Conservation (phyloP, 2,329 filamentous ascomycete species). For the Phaeoacremonium minimum region DNA sequence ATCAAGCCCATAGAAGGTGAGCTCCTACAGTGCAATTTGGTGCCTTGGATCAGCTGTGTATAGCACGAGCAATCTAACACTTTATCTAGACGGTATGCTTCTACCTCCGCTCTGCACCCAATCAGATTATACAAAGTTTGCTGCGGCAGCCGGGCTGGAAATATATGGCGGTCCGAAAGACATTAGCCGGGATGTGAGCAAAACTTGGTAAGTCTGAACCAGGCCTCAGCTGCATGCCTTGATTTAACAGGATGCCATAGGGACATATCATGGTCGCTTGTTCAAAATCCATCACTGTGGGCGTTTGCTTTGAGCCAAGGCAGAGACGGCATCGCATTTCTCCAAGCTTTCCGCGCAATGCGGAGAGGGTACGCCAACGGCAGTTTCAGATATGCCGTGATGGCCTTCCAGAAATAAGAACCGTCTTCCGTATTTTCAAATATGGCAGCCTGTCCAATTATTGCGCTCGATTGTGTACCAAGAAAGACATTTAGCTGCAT, state of each 20-base stretch:
- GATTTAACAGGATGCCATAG: constrained; percentile 26
- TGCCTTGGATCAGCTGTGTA: not conserved
- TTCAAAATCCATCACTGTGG: constrained; percentile 57
- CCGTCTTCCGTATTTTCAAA: too few species aligned
- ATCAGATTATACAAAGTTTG: constrained; percentile 46
- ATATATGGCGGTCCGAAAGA: constrained; percentile 44
- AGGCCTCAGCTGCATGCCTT: too few species aligned
- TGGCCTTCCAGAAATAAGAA: constrained; percentile 45
- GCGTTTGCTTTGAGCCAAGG: constrained; percentile 57
- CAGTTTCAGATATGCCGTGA: constrained; percentile 54
- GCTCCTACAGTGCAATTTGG: too few species aligned
- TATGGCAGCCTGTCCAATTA: too few species aligned
- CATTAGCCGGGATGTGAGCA: constrained; percentile 53
- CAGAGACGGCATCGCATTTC: constrained; percentile 54
- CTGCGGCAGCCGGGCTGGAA: constrained; percentile 41
- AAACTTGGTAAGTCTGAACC: constrained; percentile 49
- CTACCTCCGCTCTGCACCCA: constrained; percentile 52
- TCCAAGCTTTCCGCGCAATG: constrained; percentile 60
- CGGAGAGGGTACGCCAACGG: constrained; percentile 54
- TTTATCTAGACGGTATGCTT: constrained; percentile 55
- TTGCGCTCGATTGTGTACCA: too few species aligned
- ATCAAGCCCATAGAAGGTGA: constrained; percentile 56
- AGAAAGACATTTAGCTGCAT: too few species aligned
- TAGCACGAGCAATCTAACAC: too few species aligned
- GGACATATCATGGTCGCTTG: constrained; percentile 59